Evolutionary conservation across 257 asterid species (phyloP).

Genomic region (Misopates orontium): DNA sequence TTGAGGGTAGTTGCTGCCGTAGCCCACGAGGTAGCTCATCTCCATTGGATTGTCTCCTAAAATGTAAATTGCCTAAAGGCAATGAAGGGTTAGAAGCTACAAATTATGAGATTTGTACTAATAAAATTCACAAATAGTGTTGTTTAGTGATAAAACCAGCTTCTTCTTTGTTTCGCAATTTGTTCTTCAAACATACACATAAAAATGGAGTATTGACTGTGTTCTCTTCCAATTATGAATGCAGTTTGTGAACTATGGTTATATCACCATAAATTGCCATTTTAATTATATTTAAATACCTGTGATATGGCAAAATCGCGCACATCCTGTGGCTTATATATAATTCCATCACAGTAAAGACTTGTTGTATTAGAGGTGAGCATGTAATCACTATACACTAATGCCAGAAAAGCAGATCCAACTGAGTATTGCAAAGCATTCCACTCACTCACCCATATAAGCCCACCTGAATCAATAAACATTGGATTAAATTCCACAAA

Average conservation of each 20-base stretch:
- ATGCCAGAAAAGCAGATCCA: constrained; percentile 68
- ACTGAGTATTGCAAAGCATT: constrained; percentile 52
- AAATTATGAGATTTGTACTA: too few relatives aligned
- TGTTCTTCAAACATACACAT: not conserved
- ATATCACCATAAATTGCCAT: not conserved
- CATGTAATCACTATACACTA: constrained; percentile 67
- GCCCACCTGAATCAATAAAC: constrained; percentile 44
- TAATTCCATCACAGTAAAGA: constrained; percentile 49
- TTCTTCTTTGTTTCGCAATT: too few relatives aligned
- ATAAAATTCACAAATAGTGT: too few relatives aligned
- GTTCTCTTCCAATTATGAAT: not conserved
- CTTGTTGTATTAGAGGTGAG: constrained; percentile 43
- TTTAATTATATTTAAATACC: constrained; percentile 24
- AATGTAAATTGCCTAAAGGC: constrained; percentile 46
- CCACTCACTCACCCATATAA: constrained; percentile 57
- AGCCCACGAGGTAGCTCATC: constrained; percentile 59
- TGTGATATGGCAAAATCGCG: constrained; percentile 52
- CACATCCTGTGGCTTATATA: constrained; percentile 40
- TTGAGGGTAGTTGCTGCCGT: constrained; percentile 49
- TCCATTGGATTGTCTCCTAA: constrained; percentile 48
- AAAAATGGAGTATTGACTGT: too few relatives aligned
- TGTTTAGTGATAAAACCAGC: too few relatives aligned
- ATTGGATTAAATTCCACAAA: too few relatives aligned
- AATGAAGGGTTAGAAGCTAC: too few relatives aligned
- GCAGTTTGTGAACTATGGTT: not conserved